These are phyloP conservation scores for Monilinia fructicola DNA, from an alignment of 2,329 filamentous ascomycete species.

Conservation along the genomic window DNA sequence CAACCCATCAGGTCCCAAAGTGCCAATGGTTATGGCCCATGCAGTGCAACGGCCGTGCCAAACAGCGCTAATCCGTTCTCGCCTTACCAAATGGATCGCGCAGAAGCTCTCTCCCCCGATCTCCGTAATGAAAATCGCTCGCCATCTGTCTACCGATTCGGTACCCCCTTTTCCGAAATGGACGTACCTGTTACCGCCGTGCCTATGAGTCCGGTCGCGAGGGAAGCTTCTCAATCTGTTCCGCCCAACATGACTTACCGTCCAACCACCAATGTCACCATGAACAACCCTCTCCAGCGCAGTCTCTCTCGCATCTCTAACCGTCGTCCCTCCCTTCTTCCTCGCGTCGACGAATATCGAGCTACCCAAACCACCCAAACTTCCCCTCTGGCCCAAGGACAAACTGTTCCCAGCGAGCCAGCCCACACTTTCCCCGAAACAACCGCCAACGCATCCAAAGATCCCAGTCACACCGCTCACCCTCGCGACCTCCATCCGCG, in stretches of 20 bases:
- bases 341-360: conserved; percentile 66
- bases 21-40: conserved; percentile 29
- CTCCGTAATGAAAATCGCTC: conserved; percentile 51
- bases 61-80: conserved; percentile 42
- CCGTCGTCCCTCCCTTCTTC: conserved; percentile 69
- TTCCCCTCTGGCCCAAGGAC: background rate
- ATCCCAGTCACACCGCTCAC: background rate
- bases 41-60: conserved; percentile 24
- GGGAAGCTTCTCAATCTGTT: conserved; percentile 84
- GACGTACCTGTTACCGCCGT: conserved; percentile 80
- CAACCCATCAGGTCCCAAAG: conserved; percentile 38
- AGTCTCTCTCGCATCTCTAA: conserved; percentile 49
- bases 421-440: conserved; percentile 14
- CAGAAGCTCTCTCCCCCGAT: conserved; percentile 54
- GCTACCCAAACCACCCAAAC: conserved; percentile 33
- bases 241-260: conserved; percentile 90
- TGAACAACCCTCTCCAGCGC: conserved; percentile 28
- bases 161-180: conserved; percentile 87
- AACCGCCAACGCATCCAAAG: background rate
- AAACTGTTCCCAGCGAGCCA: conserved; percentile 4
- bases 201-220: conserved; percentile 67
- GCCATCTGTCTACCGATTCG: conserved; percentile 69
- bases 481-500: conserved; percentile 14
- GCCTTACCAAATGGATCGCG: conserved; percentile 54
- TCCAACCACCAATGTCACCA: conserved; percentile 33